Conservation (phyloP, 2,329 filamentous ascomycete species). For the Aspergillus felis region DNA sequence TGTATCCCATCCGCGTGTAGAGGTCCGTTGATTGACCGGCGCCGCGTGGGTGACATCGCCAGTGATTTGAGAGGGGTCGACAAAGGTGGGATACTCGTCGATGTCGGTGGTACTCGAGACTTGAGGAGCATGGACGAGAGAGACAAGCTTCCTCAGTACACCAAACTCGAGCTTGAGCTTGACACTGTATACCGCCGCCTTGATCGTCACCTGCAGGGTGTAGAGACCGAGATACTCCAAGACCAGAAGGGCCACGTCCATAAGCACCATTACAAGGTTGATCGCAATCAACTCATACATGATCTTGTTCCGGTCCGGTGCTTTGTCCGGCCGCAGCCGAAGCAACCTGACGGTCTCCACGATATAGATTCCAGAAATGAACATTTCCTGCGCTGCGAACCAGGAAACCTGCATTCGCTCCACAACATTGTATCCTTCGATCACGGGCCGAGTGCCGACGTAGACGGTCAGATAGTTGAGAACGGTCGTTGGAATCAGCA, state of each 20-base stretch:
- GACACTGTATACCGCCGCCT: slow-evolving; percentile 46
- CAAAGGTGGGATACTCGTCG: slow-evolving; percentile 39
- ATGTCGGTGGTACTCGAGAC: slow-evolving; percentile 28
- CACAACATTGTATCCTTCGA: slow-evolving; percentile 42
- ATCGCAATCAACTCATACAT: slow-evolving; percentile 48
- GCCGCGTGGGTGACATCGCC: slow-evolving; percentile 37
- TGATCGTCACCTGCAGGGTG: slow-evolving; percentile 43
- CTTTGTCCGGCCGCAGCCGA: slow-evolving; percentile 29
- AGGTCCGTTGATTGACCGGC: slow-evolving; percentile 10
- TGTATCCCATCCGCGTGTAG: slow-evolving; percentile 18
- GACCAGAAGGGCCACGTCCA: slow-evolving; percentile 44
- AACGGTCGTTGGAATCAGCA: slow-evolving; percentile 53
- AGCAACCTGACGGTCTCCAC: slow-evolving; percentile 49
- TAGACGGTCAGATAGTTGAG: slow-evolving; percentile 47
- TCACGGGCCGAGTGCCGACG: slow-evolving; percentile 17
- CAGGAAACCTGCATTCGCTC: slow-evolving; percentile 42
- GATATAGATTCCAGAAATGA: slow-evolving; percentile 50
- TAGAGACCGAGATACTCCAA: slow-evolving; percentile 43
- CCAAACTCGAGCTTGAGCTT: slow-evolving; percentile 50
- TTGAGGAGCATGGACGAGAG: slow-evolving; percentile 33
- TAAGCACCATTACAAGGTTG: slow-evolving; percentile 45
- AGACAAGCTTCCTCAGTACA: slow-evolving; percentile 43
- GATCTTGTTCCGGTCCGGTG: slow-evolving; percentile 36
- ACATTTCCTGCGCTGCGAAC: slow-evolving; percentile 44
- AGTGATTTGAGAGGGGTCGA: slow-evolving; percentile 37